Evolutionary conservation across 495 filamentous ascomycete genomes (phyloP).

Genomic region (Extremus antarcticus): DNA sequence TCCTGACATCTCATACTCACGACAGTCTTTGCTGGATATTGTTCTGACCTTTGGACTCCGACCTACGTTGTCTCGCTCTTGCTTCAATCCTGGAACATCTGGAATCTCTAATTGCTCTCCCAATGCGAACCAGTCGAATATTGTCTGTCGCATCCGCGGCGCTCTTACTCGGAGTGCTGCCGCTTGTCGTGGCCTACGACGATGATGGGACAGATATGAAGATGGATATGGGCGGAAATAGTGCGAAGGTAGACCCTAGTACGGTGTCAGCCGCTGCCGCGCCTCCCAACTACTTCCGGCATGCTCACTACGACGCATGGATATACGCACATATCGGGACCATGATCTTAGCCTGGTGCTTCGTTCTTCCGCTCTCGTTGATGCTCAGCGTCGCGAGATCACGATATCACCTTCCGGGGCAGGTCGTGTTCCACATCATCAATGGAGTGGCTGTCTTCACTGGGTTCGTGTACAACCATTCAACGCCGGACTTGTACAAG

Average conservation of each 20-base stretch:
- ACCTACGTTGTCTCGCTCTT: no score
- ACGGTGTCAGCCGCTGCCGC: background rate
- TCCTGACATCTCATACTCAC: no score
- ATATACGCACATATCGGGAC: constrained; percentile 71
- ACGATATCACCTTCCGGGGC: constrained; percentile 56
- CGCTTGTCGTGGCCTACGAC: constrained; percentile 27
- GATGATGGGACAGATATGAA: constrained; percentile 13
- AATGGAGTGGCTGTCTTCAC: constrained; percentile 64
- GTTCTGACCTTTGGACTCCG: no score
- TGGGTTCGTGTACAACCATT: constrained; percentile 66
- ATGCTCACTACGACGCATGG: constrained; percentile 50
- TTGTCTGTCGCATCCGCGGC: constrained; percentile 19
- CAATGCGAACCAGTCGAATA: background rate
- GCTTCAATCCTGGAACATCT: background rate
- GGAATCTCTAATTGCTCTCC: background rate
- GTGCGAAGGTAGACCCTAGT: background rate
- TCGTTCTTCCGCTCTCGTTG: constrained; percentile 71
- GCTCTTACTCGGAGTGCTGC: constrained; percentile 27
- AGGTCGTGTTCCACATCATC: constrained; percentile 62
- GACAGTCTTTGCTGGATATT: no score
- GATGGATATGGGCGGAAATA: constrained; percentile 5
- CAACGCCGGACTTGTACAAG: constrained; percentile 78
- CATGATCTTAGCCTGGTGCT: constrained; percentile 73
- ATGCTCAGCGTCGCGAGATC: constrained; percentile 80
- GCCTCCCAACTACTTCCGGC: constrained; percentile 60